These are phyloP conservation scores for Sporothrix phasma DNA, from an alignment of 2,329 filamentous ascomycete genomes.

Conservation along the genomic window DNA sequence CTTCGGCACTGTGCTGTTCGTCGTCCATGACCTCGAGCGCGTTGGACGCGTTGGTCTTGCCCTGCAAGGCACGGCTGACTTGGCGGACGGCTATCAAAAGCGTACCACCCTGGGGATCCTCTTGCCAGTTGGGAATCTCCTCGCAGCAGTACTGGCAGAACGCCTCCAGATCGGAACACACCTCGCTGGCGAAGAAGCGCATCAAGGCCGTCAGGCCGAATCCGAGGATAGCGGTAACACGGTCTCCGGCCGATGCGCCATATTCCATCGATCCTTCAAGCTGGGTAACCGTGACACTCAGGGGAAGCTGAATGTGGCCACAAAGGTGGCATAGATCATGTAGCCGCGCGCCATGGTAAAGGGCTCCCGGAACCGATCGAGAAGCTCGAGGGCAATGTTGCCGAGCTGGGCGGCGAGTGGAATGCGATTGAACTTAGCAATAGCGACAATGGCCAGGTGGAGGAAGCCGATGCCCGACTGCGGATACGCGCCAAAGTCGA, in stretches of 20 bases:
- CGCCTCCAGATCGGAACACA: constrained; percentile 57
- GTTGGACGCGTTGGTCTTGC: constrained; percentile 51
- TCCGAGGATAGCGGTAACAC: constrained; percentile 61
- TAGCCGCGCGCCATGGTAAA: constrained; percentile 59
- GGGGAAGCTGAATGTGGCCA: constrained; percentile 58
- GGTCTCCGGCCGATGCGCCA: constrained; percentile 56
- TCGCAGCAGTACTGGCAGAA: constrained; percentile 64
- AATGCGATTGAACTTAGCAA: constrained; percentile 61
- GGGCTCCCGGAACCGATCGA: constrained; percentile 52
- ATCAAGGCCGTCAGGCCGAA: constrained; percentile 57
- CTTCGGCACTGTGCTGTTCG: constrained; percentile 48
- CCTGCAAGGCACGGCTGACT: constrained; percentile 58
- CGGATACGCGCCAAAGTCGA: constrained; percentile 54
- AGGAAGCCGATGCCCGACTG: constrained; percentile 61
- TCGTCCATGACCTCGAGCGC: constrained; percentile 54
- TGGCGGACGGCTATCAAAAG: constrained; percentile 58
- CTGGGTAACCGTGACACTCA: constrained; percentile 46
- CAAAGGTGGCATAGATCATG: constrained; percentile 58
- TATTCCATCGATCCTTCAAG: constrained; percentile 59
- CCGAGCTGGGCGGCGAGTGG: constrained; percentile 58
- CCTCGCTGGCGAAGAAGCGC: constrained; percentile 60
- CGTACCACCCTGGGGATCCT: constrained; percentile 61
- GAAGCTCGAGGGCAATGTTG: constrained; percentile 50
- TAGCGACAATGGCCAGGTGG: constrained; percentile 55
- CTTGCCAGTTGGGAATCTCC: constrained; percentile 62